Evolutionary conservation across 2,329 filamentous ascomycete species (phyloP).

Genomic region (Orbilia quercus): DNA sequence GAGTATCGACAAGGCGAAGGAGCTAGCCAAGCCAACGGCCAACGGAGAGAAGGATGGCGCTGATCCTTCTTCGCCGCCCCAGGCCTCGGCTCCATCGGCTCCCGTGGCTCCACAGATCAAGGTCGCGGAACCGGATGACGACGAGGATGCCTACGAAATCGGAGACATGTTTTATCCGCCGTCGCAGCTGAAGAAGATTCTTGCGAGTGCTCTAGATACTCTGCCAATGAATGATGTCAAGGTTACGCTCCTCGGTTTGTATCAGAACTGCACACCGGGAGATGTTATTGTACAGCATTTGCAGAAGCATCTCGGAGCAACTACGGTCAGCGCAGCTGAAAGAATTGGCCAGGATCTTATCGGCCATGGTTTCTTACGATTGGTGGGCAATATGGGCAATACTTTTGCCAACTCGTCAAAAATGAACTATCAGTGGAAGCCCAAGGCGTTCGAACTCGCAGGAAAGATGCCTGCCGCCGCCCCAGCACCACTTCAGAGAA

Average conservation of each 20-base stretch:
- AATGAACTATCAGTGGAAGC: constrained; percentile 97
- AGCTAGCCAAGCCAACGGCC: constrained; percentile 70
- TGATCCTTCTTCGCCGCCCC: constrained; percentile 63
- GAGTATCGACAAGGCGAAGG: constrained; percentile 71
- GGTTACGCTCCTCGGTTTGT: constrained; percentile 93
- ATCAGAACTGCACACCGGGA: constrained; percentile 90
- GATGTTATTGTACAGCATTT: constrained; percentile 96
- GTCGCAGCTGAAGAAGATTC: constrained; percentile 89
- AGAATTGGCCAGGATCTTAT: constrained; percentile 94
- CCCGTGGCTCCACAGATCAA: constrained; percentile 80
- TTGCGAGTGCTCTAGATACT: constrained; percentile 84
- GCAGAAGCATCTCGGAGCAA: constrained; percentile 84
- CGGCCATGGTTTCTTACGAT: constrained; percentile 82
- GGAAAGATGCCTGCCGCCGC: constrained; percentile 66
- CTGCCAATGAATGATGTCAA: constrained; percentile 91
- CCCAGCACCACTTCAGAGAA: constrained; percentile 76
- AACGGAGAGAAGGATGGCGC: constrained; percentile 61
- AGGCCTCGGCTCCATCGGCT: constrained; percentile 65
- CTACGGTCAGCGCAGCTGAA: constrained; percentile 89
- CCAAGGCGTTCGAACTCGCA: constrained; percentile 87
- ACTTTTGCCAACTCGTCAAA: constrained; percentile 97
- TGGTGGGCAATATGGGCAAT: constrained; percentile 93
- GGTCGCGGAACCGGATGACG: constrained; percentile 75
- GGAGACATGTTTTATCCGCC: constrained; percentile 87
- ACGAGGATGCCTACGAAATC: constrained; percentile 87